Conservation (phyloP, 2,329 filamentous ascomycete species). For the Cryphonectria naterciae region DNA sequence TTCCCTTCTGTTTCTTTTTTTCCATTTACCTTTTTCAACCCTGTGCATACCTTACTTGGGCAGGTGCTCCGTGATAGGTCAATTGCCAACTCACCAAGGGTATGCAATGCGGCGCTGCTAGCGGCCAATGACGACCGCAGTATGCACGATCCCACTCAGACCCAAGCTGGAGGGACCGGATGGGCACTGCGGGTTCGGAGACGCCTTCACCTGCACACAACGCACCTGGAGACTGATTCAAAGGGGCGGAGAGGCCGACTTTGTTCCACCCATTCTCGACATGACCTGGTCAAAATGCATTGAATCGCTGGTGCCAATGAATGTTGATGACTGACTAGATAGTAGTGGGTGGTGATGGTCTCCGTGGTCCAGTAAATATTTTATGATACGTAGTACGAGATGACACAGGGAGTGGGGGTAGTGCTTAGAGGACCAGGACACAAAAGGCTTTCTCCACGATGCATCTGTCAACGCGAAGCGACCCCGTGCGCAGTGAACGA, state of each 20-base stretch:
- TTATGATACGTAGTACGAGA: background rate
- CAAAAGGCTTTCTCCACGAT: background rate
- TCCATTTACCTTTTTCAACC: background rate
- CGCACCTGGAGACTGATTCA: background rate
- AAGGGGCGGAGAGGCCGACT: background rate
- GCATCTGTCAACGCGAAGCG: background rate
- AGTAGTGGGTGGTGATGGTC: background rate
- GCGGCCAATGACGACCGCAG: slow-evolving; percentile 29
- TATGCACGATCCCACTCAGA: slow-evolving; percentile 15
- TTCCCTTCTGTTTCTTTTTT: too few species aligned
- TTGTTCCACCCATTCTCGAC: background rate
- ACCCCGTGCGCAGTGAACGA: background rate
- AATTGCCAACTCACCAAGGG: slow-evolving; percentile 31
- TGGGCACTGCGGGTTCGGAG: background rate
- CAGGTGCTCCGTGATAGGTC: slow-evolving; percentile 28
- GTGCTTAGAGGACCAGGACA: background rate
- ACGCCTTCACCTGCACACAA: slow-evolving; percentile 4
- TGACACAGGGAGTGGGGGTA: background rate
- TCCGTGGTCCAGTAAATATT: background rate
- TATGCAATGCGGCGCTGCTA: slow-evolving; percentile 20
- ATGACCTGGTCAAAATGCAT: background rate
- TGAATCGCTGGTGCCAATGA: background rate
- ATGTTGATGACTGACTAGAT: background rate
- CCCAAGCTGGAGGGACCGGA: slow-evolving; percentile 3
- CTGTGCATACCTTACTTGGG: slow-evolving; percentile 19